These are phyloP conservation scores for Hypocrella siamensis DNA, from an alignment of 2,329 filamentous ascomycete species.

Conservation along the genomic window DNA sequence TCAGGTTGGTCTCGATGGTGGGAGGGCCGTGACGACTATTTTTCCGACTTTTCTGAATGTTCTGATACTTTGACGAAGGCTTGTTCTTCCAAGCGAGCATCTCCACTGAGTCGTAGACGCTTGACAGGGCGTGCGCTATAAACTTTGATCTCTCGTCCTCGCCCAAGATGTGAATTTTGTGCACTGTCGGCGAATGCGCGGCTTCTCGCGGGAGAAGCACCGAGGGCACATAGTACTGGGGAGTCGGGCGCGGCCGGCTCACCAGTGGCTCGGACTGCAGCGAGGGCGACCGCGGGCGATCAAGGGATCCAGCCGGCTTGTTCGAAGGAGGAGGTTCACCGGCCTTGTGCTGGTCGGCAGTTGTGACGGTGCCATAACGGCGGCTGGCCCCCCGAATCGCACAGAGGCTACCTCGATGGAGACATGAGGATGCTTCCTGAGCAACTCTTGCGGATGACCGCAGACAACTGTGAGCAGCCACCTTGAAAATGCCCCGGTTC, in stretches of 20 bases:
- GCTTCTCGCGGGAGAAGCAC: slow-evolving; percentile 17
- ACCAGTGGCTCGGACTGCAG: slow-evolving; percentile 5
- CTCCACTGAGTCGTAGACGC: slow-evolving; percentile 24
- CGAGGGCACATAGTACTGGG: slow-evolving; percentile 18
- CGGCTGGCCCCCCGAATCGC: slow-evolving; percentile 22
- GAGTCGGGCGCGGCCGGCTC: slow-evolving; percentile 2
- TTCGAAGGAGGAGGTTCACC: slow-evolving; percentile 8
- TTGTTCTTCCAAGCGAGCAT: slow-evolving; percentile 13
- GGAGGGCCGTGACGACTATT: slow-evolving; percentile 7
- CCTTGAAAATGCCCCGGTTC: slow-evolving; percentile 10
- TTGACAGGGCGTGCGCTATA: slow-evolving; percentile 23
- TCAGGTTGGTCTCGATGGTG: slow-evolving; percentile 9
- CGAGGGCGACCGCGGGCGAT: slow-evolving; percentile 9
- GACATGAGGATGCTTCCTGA: slow-evolving; percentile 20
- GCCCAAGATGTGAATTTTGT: slow-evolving; percentile 26
- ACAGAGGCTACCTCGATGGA: slow-evolving; percentile 19
- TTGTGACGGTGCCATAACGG: slow-evolving; percentile 14
- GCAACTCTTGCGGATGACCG: slow-evolving; percentile 28
- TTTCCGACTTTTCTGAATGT: slow-evolving; percentile 11
- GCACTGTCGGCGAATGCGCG: slow-evolving; percentile 15
- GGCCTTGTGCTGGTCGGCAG: slow-evolving; percentile 8
- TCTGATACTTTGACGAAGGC: slow-evolving; percentile 14
- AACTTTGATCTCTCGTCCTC: slow-evolving; percentile 24
- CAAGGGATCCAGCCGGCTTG: slow-evolving; percentile 6
- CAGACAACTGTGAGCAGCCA: slow-evolving; percentile 21